These are phyloP conservation scores for Coemansia sp. DNA, from an alignment of 192 early-diverging fungal species.

Conservation along the genomic window DNA sequence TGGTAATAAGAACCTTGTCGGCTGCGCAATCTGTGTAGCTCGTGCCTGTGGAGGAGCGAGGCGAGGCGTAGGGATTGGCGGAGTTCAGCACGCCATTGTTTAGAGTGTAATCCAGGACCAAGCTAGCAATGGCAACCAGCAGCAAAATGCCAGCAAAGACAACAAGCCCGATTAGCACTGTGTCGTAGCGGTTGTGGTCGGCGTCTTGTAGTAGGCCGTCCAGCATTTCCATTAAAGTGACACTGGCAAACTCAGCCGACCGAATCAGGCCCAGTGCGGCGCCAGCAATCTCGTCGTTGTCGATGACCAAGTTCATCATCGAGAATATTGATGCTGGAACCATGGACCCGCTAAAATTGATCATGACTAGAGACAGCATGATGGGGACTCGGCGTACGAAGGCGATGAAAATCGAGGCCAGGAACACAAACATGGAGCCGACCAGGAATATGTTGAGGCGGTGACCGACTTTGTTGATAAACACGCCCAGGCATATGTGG, in stretches of 20 bases:
- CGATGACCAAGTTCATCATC: constrained; percentile 53
- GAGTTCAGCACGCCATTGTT: constrained; percentile 46
- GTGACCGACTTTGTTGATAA: constrained; percentile 61
- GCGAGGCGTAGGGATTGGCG: constrained; percentile 29
- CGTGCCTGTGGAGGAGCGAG: neutral
- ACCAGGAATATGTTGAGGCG: constrained; percentile 52
- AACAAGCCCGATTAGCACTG: constrained; percentile 48
- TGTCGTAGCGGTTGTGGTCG: constrained; percentile 56
- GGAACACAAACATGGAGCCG: constrained; percentile 39
- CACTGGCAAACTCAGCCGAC: constrained; percentile 55
- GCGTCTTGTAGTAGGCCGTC: constrained; percentile 56
- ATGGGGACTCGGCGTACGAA: constrained; percentile 42
- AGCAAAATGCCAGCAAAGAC: constrained; percentile 44
- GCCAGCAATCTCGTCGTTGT: constrained; percentile 52
- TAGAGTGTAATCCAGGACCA: constrained; percentile 26
- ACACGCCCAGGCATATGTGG: constrained; percentile 57
- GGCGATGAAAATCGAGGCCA: constrained; percentile 44
- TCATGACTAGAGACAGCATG: constrained; percentile 45
- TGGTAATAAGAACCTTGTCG: neutral
- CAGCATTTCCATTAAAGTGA: constrained; percentile 58
- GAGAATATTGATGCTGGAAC: constrained; percentile 52
- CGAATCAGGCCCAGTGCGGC: constrained; percentile 55
- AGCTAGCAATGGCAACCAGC: constrained; percentile 28
- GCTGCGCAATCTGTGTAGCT: constrained; percentile 3
- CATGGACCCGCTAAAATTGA: constrained; percentile 44